These are phyloP conservation scores for Rhododendron ferrugineum DNA, from an alignment of 148 eudicot genomes.

Conservation along the genomic window DNA sequence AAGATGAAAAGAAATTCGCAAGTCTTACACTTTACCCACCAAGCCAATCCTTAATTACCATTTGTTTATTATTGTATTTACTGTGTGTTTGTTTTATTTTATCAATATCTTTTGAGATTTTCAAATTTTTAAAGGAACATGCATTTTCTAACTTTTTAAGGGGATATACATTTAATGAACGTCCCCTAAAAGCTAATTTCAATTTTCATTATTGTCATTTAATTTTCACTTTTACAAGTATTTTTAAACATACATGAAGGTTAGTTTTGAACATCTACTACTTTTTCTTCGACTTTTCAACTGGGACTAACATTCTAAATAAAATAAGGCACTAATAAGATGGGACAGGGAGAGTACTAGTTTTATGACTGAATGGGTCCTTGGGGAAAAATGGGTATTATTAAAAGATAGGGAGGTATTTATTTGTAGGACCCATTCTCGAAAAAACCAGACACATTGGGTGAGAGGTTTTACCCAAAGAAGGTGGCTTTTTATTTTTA, in stretches of 20 bases:
- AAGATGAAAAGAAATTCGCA: not conserved
- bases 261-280: too few relatives aligned
- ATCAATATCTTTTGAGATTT: too few relatives aligned
- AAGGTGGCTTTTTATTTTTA: too few relatives aligned
- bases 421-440: conserved; percentile 26
- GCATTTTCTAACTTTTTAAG: not conserved
- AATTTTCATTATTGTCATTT: not conserved
- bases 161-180: too few relatives aligned
- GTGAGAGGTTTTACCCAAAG: conserved; percentile 3
- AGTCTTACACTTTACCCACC: not conserved
- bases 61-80: not conserved
- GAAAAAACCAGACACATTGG: conserved; percentile 22
- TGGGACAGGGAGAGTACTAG: not conserved
- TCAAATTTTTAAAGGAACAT: not conserved
- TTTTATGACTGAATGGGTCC: not conserved
- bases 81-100: not conserved
- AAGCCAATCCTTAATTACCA: not conserved
- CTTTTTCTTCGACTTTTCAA: too few relatives aligned
- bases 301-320: too few relatives aligned
- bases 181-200: not conserved
- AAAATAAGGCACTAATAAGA: too few relatives aligned
- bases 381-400: too few relatives aligned
- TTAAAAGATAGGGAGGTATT: conserved; percentile 8
- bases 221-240: too few relatives aligned
- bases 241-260: too few relatives aligned